Percentiles rank a stretch among this genome's conserved stretches.
These are phyloP conservation scores for Rhododendron vialii DNA, from an alignment of 148 eudicot genomes.

Conservation along the genomic window DNA sequence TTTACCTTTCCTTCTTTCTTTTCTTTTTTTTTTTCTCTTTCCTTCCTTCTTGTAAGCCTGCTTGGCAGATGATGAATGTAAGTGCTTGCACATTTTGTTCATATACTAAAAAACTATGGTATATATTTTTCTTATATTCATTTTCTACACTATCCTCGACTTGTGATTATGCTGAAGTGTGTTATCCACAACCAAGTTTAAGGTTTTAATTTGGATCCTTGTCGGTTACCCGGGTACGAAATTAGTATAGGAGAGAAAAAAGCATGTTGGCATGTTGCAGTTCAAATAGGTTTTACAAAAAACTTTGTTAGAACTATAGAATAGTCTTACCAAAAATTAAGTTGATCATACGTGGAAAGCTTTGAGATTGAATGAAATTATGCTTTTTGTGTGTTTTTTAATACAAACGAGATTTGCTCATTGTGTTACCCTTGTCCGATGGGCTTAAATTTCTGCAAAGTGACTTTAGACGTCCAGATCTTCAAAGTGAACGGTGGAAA, in stretches of 20 bases:
- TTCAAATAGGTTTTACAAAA: too few relatives aligned
- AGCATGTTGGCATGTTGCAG: too few relatives aligned
- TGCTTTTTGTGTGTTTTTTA: neutral
- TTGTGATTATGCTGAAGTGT: neutral
- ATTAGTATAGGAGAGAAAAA: too few relatives aligned
- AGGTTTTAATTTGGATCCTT: neutral
- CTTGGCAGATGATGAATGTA: conserved; percentile 12
- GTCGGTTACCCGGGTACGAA: too few relatives aligned
- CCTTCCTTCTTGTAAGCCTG: neutral
- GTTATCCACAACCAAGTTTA: neutral
- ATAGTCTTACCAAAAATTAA: neutral
- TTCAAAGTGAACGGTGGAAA: too few relatives aligned
- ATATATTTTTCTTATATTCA: neutral
- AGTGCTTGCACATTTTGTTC: conserved; percentile 13
- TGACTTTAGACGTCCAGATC: too few relatives aligned
- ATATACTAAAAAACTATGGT: conserved; percentile 5
- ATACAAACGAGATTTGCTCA: too few relatives aligned
- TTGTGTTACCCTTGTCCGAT: too few relatives aligned
- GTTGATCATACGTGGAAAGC: too few relatives aligned
- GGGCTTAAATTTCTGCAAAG: too few relatives aligned
- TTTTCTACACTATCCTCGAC: neutral
- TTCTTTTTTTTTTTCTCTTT: neutral
- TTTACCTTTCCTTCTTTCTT: neutral
- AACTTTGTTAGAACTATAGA: too few relatives aligned
- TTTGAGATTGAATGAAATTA: too few relatives aligned